Evolutionary conservation across 208 protist species (phyloP), one percentile per base, ranked within the genome.

Genomic region (Strigomonas culicis): DNA sequence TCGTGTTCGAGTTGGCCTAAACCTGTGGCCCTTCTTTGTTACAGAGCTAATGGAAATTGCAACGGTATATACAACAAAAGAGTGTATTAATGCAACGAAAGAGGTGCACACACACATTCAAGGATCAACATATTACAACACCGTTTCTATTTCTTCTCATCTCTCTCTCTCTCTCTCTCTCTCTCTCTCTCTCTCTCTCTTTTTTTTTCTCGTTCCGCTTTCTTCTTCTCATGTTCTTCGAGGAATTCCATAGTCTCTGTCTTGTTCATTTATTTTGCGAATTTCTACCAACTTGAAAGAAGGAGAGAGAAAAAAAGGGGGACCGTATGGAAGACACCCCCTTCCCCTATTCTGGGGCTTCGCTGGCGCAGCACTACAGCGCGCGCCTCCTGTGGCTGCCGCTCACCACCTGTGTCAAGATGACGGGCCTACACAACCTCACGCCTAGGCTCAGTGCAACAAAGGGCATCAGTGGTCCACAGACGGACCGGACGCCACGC

Each of bases 331-430:
- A 39, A 39, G 34, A 39, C 10, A 39, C 10, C 4, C 34, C 22
- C 27, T 58, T 21, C 22, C 52, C 52, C 52, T 58, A 11, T 58
- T 32, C 57, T 70, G 75, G 85, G 72, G 70, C 77, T 11, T 76
- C 77, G 7, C 57, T 95, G 17, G 34, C 70, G 24, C 76, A 86
- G n/a, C 80, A 93, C 62, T 73, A 74, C 13, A 74, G 77, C 51
- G 70, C 79, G 19, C 74, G 78, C 17, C 65, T 95, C n/a, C 52
- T 93, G 65, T 95, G 86, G 86, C 72, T 93, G 27, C 79, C 89
- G 13, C 61, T 93, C 21, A 78, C 70, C 0, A 66, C 79, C 15
- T 93, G 85, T 51, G 59, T 85, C 17, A 59, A 75, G 25, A 69
- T 56, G 28, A 58, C 70, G 7, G 55, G 55, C 34, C 11, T 44